Base-by-base conservation (phyloP, 345 rosid species). In the Euphorbia peplus region DNA sequence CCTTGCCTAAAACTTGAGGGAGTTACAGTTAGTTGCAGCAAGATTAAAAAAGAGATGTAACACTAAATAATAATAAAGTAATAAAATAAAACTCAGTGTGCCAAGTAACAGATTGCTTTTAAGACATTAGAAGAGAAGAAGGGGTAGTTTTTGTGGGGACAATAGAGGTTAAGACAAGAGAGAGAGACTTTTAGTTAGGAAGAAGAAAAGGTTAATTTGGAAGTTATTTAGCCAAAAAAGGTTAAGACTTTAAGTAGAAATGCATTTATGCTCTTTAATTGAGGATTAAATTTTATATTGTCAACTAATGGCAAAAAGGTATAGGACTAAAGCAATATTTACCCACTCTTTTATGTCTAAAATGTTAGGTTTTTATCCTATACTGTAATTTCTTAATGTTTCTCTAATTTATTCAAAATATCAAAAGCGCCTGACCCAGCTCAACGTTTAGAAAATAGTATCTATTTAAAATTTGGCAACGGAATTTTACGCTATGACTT, bases 121-220 rank as follows among this genome's bases (percentile, higher is more conserved):
- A 74, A 68, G 59, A 56, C 65, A n/a, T n/a, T n/a, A 44, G 42
- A 30, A 26, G 37, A 68, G 68, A 55, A 72, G 16, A 19, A 30
- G 9, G 58, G 71, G 72, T 8, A 66, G 71, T 61, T 73, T 42
- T 60, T 13, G 67, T 52, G 63, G 76, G 71, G 55, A 30, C 50
- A 63, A 30, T 22, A 51, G 7, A 15, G n/a, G 0, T 21, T 2
- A 11, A 39, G 42, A 39, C 10, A 39, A 53, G 76, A 68, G 56
- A 46, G 55, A 21, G 57, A 11, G 25, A 54, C 37, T 32, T 32
- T 32, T 32, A 32, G 37, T 32, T 14, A 21, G 25, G 25, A 47
- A 5, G 71, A 46, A 35, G 9, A 66, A 54, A n/a, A 15, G 12
- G 57, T 42, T 47, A 37, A 61, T 15, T 16, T 24, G 53, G 66